Evolutionary conservation across 1,139 yeast genomes (phyloP), one percentile per base, ranked within the genome.

Genomic region (Candida mesenterica): DNA sequence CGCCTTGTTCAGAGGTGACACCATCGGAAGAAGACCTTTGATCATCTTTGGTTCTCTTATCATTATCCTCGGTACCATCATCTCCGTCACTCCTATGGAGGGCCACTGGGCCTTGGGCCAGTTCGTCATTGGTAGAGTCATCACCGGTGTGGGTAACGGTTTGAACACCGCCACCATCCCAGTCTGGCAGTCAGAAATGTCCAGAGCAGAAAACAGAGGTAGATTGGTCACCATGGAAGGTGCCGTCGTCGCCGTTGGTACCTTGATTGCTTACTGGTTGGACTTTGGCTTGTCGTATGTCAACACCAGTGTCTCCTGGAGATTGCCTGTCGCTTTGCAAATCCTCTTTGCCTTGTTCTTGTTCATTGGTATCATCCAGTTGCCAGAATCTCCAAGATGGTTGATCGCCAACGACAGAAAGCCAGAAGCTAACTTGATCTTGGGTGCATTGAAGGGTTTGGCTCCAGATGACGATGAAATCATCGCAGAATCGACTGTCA

Each of bases 121-220:
- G 50, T 77, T 85, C 37, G 77, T 83, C 30, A 65, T 82, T 39
- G 95, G 90, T 13, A 74, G 95, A 62, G 78, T 82, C 40, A 62
- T 83, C 29, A 76, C 88, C n/a, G 95, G 95, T 44, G 43, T 81
- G 28, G 95, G 95, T 48, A 81, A 82, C 46, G 95, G 95, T 45
- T 56, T 82, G 56, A 81, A 79, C 53, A 84, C 92, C 15, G 83
- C 90, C 20, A 82, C 90, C 24, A 79, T 84, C 40, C 95, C 95
- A 12, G 80, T 82, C 44, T 83, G 87, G 80, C 88, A 84, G 58
- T 77, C 92, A 0, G 95, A 85, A 60, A 76, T 82, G 72, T 79
- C 90, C 12, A 71, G 72, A 43, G 80, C 90, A 6, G 77, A 78
- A 48, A 73, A 75, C 52, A 77, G 95, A 65, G 95, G 95, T 49